phyloP scores from a whole-genome alignment of 345 rosid genomes.

The Lumnitzera racemosa region DNA sequence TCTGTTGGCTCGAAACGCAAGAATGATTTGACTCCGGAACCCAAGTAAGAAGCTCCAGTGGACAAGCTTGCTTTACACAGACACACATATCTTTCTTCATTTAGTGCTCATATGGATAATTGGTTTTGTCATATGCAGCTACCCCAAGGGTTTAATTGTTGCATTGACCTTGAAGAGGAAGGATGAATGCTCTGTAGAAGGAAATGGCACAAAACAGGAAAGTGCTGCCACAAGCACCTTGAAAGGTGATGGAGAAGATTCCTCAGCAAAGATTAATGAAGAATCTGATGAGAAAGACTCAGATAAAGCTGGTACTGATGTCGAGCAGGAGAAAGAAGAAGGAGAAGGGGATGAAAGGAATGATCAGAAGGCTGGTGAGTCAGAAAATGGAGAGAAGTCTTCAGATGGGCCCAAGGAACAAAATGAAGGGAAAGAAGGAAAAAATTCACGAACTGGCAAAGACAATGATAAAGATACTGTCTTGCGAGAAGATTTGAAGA shows the following conservation, averaged over 20 bases:
- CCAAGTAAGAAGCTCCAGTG: constrained; percentile 30
- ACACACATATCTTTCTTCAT: constrained; percentile 9
- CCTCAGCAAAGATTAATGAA: constrained; percentile 16
- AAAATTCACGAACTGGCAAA: constrained; percentile 34
- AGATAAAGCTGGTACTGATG: constrained; percentile 2
- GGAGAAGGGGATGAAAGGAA: constrained; percentile 26
- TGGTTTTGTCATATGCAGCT: constrained; percentile 26
- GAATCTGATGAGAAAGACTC: constrained; percentile 15
- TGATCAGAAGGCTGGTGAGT: constrained; percentile 24
- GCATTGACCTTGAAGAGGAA: constrained; percentile 61
- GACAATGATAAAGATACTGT: constrained; percentile 65
- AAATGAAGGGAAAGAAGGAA: constrained; percentile 36
- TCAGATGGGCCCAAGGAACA: constrained; percentile 32
- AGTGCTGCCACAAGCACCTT: constrained; percentile 12
- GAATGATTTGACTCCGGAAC: constrained; percentile 36
- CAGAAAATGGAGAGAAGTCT: constrained; percentile 31
- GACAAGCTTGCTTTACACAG: background rate
- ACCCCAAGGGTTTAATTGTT: constrained; percentile 82
- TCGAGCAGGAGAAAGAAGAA: constrained; percentile 12
- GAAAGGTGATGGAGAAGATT: constrained; percentile 27
- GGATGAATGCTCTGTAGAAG: constrained; percentile 31
- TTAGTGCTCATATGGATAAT: constrained; percentile 6
- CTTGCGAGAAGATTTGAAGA: constrained; percentile 87
- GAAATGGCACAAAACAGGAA: constrained; percentile 22
- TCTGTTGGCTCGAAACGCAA: constrained; percentile 32